phyloP scores from a whole-genome alignment of 192 early-diverging fungal species.

The Oehlia diaphana region DNA sequence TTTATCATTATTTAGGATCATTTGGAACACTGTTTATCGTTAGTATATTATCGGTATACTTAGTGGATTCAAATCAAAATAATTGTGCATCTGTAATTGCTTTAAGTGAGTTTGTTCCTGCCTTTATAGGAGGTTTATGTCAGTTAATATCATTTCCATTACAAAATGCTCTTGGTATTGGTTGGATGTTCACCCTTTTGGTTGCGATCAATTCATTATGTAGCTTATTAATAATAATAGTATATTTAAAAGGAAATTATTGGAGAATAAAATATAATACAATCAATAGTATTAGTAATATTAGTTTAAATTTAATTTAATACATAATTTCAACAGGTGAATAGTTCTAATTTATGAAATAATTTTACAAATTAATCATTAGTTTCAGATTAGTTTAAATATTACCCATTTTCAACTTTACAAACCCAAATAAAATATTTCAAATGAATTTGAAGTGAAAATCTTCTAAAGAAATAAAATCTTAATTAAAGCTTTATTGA shows the following conservation, averaged over 20 bases:
- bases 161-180: neutral
- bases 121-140: neutral
- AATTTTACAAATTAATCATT: no score
- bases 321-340: no score
- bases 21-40: neutral
- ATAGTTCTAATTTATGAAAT: no score
- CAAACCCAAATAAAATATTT: no score
- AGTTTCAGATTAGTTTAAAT: no score
- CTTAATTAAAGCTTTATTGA: no score
- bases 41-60: neutral
- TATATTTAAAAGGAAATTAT: constrained; percentile 10
- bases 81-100: constrained; percentile 1
- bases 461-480: no score
- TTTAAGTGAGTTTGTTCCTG: neutral
- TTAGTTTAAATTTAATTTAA: no score
- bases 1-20: neutral
- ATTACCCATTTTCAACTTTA: no score
- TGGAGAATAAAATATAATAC: neutral
- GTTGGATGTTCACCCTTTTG: constrained; percentile 17
- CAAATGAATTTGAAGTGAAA: no score
- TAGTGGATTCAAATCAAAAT: neutral
- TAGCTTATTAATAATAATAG: neutral
- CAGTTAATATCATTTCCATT: neutral
- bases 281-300: no score
- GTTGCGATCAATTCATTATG: neutral